Base-by-base conservation (phyloP, 768 basidiomycete genomes). In the Suillus spraguei region DNA sequence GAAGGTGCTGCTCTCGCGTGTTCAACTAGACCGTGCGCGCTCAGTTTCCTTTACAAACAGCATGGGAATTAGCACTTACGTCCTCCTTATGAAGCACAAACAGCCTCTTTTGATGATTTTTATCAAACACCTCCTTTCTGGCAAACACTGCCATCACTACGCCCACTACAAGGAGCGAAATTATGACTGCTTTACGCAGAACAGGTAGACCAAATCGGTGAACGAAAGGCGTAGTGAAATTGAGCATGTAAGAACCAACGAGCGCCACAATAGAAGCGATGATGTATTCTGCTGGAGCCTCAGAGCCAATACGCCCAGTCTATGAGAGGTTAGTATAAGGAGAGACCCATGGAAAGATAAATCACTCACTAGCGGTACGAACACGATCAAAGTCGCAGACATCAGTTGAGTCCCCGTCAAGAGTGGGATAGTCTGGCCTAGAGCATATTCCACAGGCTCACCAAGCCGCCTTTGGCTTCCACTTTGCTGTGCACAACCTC, bases 41-140 rank as follows among this genome's bases (percentile, higher is more conserved):
- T 60, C 22, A 60, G 53, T 38, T 53, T 58, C 13, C 33, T 17
- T 28, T 22, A 49, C 13, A 38, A 49, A 2, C 5, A 9, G 14
- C 9, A n/a, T 20, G 3, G 36, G 2, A 16, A 22, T 41, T 16
- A 28, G 4, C 11, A 75, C 88, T 68, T 72, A 95, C 95, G 69
- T 98, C 94, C 75, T 97, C 94, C 66, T 88, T 81, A 70, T 94
- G 89, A 47, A 97, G 76, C 39, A 95, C 82, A 69, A 93, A 95
- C 56, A 97, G 56, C 61, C 97, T 80, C 76, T 94, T 94, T 68
- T 95, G 96, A 72, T 98, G 97, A 82, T 87, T 86, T 17, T 70
- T 74, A 69, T 97, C 95, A 72, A 95, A 99, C 0, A 91, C 87
- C 5, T 77, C 74, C 47, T 83, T 76, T 67, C 77, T 72, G 7